Evolutionary conservation across 192 early-diverging fungal genomes (phyloP).

Genomic region (Entrophospora sp.): DNA sequence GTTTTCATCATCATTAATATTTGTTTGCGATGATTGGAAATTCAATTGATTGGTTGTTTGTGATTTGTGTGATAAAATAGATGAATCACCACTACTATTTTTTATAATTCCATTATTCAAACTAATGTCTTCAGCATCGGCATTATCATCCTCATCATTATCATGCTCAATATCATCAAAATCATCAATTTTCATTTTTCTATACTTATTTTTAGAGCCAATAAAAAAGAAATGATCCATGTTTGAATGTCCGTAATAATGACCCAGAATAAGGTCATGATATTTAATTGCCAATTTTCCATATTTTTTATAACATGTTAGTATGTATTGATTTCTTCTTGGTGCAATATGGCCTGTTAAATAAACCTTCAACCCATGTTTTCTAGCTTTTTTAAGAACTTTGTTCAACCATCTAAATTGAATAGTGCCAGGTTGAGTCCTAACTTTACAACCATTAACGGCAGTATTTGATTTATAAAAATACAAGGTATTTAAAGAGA

Average conservation of each 20-base stretch:
- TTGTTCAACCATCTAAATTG: constrained; percentile 65
- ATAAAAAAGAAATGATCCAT: constrained; percentile 61
- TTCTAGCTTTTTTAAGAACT: constrained; percentile 39
- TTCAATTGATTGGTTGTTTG: constrained; percentile 19
- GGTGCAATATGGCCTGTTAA: constrained; percentile 64
- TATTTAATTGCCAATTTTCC: constrained; percentile 31
- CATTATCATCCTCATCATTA: neutral
- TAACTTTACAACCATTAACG: constrained; percentile 49
- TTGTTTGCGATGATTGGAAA: too few species aligned
- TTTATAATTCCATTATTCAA: constrained; percentile 9
- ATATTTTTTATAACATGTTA: constrained; percentile 35
- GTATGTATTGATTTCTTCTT: constrained; percentile 32
- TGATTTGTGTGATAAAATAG: constrained; percentile 24
- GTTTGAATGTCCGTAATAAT: constrained; percentile 70
- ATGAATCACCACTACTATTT: constrained; percentile 23
- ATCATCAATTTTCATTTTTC: neutral
- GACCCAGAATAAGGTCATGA: constrained; percentile 49
- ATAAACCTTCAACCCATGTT: constrained; percentile 40
- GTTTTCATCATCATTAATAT: constrained; percentile 1
- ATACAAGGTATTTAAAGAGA: constrained; percentile 66
- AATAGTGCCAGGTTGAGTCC: constrained; percentile 49
- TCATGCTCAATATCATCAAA: neutral
- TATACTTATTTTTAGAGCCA: constrained; percentile 13
- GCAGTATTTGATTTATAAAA: constrained; percentile 62
- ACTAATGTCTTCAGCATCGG: neutral